These are phyloP conservation scores for Amphichorda felina DNA, from an alignment of 2,329 filamentous ascomycete genomes.

Conservation along the genomic window DNA sequence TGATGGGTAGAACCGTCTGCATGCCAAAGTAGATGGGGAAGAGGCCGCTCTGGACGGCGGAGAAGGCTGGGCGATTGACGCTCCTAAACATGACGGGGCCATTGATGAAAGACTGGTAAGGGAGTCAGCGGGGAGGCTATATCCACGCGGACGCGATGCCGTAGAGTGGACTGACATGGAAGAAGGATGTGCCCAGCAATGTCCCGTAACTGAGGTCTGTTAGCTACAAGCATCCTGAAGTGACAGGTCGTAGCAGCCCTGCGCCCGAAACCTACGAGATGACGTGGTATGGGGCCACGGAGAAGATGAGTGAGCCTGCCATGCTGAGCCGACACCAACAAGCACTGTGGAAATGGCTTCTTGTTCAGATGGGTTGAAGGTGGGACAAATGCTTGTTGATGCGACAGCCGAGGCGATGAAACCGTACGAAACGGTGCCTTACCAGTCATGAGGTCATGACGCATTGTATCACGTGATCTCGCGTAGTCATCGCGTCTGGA, in stretches of 20 bases:
- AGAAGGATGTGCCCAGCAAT: conserved; percentile 75
- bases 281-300: conserved; percentile 64
- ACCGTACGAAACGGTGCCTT: too few relatives aligned
- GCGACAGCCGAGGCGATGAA: not conserved
- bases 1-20: conserved; percentile 62
- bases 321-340: not conserved
- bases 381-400: not conserved
- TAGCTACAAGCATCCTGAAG: conserved; percentile 9
- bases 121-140: not conserved
- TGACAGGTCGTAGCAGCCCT: too few relatives aligned
- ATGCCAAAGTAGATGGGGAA: conserved; percentile 86
- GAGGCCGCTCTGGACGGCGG: conserved; percentile 63
- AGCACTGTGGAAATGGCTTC: not conserved
- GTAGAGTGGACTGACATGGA: conserved; percentile 45
- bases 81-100: conserved; percentile 65
- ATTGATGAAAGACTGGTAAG: conserved; percentile 55
- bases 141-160: not conserved
- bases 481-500: conserved; percentile 13
- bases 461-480: conserved; percentile 16
- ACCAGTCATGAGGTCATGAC: not conserved
- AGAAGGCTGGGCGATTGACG: conserved; percentile 71
- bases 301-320: conserved; percentile 37
- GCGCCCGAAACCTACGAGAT: conserved; percentile 41
- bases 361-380: not conserved
- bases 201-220: conserved; percentile 64